Evolutionary conservation across 2,329 filamentous ascomycete genomes (phyloP).

Genomic region (Penicillium palitans): DNA sequence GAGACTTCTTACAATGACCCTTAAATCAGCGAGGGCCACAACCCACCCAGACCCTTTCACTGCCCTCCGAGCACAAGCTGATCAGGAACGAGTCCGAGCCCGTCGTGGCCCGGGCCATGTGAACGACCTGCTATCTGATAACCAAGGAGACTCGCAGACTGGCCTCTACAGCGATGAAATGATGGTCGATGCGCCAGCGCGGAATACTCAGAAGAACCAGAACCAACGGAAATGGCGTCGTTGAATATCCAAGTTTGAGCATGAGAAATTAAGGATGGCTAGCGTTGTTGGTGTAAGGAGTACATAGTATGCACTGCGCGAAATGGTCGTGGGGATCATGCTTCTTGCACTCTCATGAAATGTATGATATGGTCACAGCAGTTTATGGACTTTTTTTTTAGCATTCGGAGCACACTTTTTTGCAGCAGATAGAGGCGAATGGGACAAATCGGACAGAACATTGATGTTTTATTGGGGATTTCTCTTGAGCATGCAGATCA

Average conservation of each 20-base stretch:
- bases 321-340: not conserved
- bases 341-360: constrained; percentile 18
- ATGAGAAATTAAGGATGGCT: not conserved
- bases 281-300: not conserved
- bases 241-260: constrained; percentile 5
- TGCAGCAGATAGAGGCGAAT: not conserved
- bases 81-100: constrained; percentile 39
- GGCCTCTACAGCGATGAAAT: constrained; percentile 44
- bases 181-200: constrained; percentile 40
- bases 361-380: constrained; percentile 21
- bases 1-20: constrained; percentile 57
- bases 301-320: not conserved
- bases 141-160: constrained; percentile 10
- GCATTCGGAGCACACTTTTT: not conserved
- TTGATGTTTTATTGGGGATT: not conserved
- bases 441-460: not conserved
- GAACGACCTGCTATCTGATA: not conserved
- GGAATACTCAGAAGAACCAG: constrained; percentile 22
- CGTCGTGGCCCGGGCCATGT: constrained; percentile 21
- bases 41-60: constrained; percentile 32
- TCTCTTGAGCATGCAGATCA: not conserved
- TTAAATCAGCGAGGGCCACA: constrained; percentile 41
- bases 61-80: constrained; percentile 41
- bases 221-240: constrained; percentile 23
- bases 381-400: constrained; percentile 3